Conservation (phyloP, 306 rosid genomes). For the Cicer judaicum region DNA sequence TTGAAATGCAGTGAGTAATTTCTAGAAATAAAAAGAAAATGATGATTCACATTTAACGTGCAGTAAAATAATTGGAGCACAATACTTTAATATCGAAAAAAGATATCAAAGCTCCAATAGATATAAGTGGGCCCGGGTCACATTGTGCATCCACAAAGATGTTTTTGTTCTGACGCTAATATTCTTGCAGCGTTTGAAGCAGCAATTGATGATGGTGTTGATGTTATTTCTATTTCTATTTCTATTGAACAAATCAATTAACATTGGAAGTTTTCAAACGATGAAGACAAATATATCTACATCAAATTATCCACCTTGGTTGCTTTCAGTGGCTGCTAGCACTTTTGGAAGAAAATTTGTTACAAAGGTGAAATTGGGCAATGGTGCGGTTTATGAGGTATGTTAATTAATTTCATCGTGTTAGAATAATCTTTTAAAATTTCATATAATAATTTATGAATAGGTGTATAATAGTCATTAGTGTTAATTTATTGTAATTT, state of each 20-base stretch:
- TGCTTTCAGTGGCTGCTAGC: conserved; percentile 65
- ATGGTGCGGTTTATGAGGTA: conserved; percentile 48
- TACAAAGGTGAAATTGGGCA: conserved; percentile 52
- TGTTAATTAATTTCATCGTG: too few relatives aligned
- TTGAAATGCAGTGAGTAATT: too few relatives aligned
- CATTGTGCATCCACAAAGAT: conserved; percentile 52
- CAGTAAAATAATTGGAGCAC: conserved; percentile 66
- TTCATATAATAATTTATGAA: too few relatives aligned
- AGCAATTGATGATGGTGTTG: conserved; percentile 64
- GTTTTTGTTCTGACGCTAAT: conserved; percentile 4
- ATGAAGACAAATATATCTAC: conserved; percentile 56
- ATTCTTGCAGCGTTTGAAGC: conserved; percentile 54
- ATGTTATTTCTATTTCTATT: conserved; percentile 50
- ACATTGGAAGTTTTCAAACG: conserved; percentile 69
- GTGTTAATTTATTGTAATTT: too few relatives aligned
- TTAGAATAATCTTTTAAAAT: too few relatives aligned
- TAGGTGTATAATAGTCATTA: too few relatives aligned
- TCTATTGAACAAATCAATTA: too few relatives aligned
- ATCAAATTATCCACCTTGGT: conserved; percentile 57
- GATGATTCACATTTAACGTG: not conserved
- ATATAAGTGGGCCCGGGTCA: conserved; percentile 54
- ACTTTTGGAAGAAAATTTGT: conserved; percentile 48
- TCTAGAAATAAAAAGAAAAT: not conserved
- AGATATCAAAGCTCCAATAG: conserved; percentile 50
- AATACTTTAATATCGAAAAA: conserved; percentile 26